Evolutionary conservation across 176 grass and related monocot species (phyloP).

Genomic region (Lolium multiflorum): DNA sequence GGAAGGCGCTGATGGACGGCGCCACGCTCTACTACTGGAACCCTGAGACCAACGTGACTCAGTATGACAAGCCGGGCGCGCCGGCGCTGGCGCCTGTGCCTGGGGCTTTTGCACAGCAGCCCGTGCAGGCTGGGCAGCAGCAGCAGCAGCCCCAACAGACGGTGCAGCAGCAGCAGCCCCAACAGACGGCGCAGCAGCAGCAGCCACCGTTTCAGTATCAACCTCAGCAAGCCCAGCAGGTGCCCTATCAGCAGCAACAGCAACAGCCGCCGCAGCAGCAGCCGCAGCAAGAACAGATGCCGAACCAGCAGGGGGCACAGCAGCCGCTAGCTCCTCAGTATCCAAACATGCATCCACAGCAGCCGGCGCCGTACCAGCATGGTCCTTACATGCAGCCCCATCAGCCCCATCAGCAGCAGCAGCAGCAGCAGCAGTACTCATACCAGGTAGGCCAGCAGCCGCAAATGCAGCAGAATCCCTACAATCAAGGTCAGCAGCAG

Average conservation of each 20-base stretch:
- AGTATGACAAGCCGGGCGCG: constrained; percentile 72
- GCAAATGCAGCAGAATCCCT: constrained; percentile 33
- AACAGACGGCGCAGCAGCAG: constrained; percentile 36
- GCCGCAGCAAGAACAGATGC: constrained; percentile 62
- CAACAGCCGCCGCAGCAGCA: constrained; percentile 69
- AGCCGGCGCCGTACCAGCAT: constrained; percentile 66
- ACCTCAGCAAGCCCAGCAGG: constrained; percentile 49
- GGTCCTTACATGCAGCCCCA: constrained; percentile 59
- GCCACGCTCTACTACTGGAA: constrained; percentile 94
- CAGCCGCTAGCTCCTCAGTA: constrained; percentile 53
- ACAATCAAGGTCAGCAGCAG: constrained; percentile 51
- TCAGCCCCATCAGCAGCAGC: too few relatives aligned
- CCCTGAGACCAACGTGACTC: constrained; percentile 88
- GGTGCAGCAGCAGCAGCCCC: constrained; percentile 38
- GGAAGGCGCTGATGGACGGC: constrained; percentile 89
- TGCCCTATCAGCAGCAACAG: constrained; percentile 49
- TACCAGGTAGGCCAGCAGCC: constrained; percentile 65
- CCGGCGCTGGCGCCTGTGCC: constrained; percentile 31
- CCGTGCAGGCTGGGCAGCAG: constrained; percentile 39
- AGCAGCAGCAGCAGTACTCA: constrained; percentile 57
- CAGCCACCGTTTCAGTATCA: constrained; percentile 54
- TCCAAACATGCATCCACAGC: background rate
- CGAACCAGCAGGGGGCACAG: constrained; percentile 53
- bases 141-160: too few relatives aligned
- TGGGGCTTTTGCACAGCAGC: constrained; percentile 48